These are phyloP conservation scores for Cruciata laevipes DNA, from an alignment of 257 asterid species.

Conservation along the genomic window DNA sequence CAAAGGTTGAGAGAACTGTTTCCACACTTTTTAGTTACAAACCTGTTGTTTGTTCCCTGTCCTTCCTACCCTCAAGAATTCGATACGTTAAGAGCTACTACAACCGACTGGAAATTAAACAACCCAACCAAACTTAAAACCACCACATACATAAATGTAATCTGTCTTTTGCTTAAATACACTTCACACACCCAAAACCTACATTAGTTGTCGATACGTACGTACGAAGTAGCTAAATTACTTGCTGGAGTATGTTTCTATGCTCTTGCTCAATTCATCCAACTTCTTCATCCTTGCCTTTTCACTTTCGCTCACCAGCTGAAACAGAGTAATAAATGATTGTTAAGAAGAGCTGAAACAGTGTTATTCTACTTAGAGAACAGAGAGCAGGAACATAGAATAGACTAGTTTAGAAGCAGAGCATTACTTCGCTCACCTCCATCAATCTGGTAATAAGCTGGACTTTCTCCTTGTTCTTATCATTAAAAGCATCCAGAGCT, in stretches of 20 bases:
- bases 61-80: slow-evolving; percentile 63
- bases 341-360: background rate
- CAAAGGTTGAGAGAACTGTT: slow-evolving; percentile 45
- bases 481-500: slow-evolving; percentile 93
- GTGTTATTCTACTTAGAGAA: background rate
- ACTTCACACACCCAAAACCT: slow-evolving; percentile 45
- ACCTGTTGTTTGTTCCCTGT: slow-evolving; percentile 45
- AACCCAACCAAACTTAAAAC: slow-evolving; percentile 57
- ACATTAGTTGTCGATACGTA: slow-evolving; percentile 35
- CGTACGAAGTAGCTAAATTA: slow-evolving; percentile 12
- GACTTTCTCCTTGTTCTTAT: slow-evolving; percentile 92
- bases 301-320: slow-evolving; percentile 95
- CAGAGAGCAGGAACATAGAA: background rate
- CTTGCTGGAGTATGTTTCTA: slow-evolving; percentile 50
- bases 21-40: slow-evolving; percentile 76
- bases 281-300: slow-evolving; percentile 81
- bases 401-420: too few species aligned
- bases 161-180: slow-evolving; percentile 48
- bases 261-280: slow-evolving; percentile 99
- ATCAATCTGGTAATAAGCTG: slow-evolving; percentile 84
- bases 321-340: slow-evolving; percentile 9
- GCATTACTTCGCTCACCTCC: slow-evolving; percentile 61
- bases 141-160: slow-evolving; percentile 46
- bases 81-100: slow-evolving; percentile 46
- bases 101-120: slow-evolving; percentile 37